Percentiles rank a stretch among this genome's conserved stretches.
These are phyloP conservation scores for Nelumbo lutea DNA, from an alignment of 164 flowering plant genomes.

Conservation along the genomic window DNA sequence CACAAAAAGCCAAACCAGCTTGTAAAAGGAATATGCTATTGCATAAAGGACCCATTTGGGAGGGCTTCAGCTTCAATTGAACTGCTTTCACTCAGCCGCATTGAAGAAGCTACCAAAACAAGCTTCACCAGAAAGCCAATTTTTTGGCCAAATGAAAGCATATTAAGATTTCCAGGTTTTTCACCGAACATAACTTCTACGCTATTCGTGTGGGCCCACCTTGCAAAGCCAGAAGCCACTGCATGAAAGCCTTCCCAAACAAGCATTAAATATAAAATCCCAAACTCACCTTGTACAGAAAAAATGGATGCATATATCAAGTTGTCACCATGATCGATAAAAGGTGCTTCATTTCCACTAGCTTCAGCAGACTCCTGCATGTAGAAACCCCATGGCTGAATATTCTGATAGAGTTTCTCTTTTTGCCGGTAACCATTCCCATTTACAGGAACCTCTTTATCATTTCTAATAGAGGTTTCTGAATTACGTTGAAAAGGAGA, in stretches of 20 bases:
- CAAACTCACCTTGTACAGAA: conserved; percentile 41
- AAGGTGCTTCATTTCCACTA: conserved; percentile 18
- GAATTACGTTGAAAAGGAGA: conserved; percentile 26
- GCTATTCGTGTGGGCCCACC: too few relatives aligned
- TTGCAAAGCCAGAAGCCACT: too few relatives aligned
- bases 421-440: conserved; percentile 13
- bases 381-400: conserved; percentile 23
- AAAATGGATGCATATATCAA: conserved; percentile 29
- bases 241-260: neutral
- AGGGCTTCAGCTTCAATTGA: too few relatives aligned
- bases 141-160: too few relatives aligned
- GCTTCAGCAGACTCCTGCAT: conserved; percentile 32
- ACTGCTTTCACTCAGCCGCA: too few relatives aligned
- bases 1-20: too few relatives aligned
- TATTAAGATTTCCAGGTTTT: too few relatives aligned
- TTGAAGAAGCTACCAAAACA: too few relatives aligned
- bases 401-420: conserved; percentile 10
- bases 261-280: neutral
- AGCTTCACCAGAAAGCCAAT: too few relatives aligned
- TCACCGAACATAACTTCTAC: too few relatives aligned
- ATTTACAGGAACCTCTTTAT: conserved; percentile 16
- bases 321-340: conserved; percentile 14
- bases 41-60: too few relatives aligned
- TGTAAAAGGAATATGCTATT: too few relatives aligned
- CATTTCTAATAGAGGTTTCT: conserved; percentile 47